Conservation (phyloP, 2,329 filamentous ascomycete species). For the Fusarium sp. region DNA sequence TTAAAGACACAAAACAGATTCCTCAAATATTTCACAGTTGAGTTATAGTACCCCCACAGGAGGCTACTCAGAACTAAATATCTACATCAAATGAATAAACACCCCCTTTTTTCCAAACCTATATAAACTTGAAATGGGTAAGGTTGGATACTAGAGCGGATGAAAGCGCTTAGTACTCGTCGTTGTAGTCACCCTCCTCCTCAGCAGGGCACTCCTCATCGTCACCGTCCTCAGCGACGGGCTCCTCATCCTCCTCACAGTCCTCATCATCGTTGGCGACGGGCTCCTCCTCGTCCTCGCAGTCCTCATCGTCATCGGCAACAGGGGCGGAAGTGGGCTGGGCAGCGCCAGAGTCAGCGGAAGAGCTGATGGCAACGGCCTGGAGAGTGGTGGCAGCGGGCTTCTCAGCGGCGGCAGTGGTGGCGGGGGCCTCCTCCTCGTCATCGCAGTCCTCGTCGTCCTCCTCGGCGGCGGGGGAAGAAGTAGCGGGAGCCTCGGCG, state of each 20-base stretch:
- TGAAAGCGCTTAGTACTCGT: constrained; percentile 9
- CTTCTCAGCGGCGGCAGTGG: constrained; percentile 12
- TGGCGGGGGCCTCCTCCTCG: constrained; percentile 18
- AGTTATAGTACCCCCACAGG: constrained; percentile 45
- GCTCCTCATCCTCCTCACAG: constrained; percentile 27
- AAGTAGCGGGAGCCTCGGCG: constrained; percentile 1
- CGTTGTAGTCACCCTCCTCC: constrained; percentile 26
- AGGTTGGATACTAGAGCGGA: not conserved
- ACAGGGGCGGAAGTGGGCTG: constrained; percentile 19
- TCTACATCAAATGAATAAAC: constrained; percentile 39
- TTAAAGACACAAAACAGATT: not conserved
- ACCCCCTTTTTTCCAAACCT: not conserved
- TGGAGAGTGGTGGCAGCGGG: constrained; percentile 22
- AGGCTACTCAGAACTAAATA: constrained; percentile 46
- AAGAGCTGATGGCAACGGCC: constrained; percentile 15
- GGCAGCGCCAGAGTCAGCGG: constrained; percentile 8
- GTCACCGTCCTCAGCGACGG: constrained; percentile 19
- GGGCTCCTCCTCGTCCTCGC: constrained; percentile 24
- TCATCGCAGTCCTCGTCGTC: constrained; percentile 35
- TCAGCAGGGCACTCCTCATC: constrained; percentile 39
- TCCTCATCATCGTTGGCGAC: constrained; percentile 30
- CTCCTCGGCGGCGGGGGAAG: constrained; percentile 12
- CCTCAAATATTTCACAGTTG: constrained; percentile 46
- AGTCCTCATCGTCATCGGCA: constrained; percentile 34
- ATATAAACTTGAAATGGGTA: not conserved